Evolutionary conservation across 2,329 filamentous ascomycete genomes (phyloP), one percentile per base, ranked within the genome.

Genomic region (Claviceps maximensis): DNA sequence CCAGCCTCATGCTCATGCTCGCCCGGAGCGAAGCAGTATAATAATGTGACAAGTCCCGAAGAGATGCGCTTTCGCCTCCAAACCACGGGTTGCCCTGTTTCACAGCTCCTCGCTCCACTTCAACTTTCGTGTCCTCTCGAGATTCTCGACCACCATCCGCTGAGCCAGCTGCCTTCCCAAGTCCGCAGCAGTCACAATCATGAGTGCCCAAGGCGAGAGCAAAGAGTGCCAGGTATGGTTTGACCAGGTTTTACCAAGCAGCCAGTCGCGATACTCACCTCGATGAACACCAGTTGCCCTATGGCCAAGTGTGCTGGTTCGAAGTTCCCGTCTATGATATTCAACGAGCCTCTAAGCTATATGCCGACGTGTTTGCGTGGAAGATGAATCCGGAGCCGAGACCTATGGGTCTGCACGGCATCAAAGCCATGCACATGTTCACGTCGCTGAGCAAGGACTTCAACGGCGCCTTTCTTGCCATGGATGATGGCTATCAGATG

Each of bases 261-360:
- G n/a, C 4, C 49, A 6, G 21, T 17, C 23, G 31, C 12, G 10
- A 33, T 47, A 19, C 27, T 19, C 52, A 27, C 25, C 38, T 9
- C 21, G 7, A n/a, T 12, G 19, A 23, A 12, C 17, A 15, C n/a
- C 41, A 41, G 23, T 46, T 19, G 23, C 38, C 29, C 19, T 54
- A 62, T 44, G 68, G 67, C 54, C 61, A 69, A 49, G 63, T 69
- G 48, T 67, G 63, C 58, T 72, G 68, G 67, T 63, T 68, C 47
- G 66, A 72, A 52, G 58, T 72, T 15, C 68, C 69, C n/a, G 65
- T 67, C 50, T 59, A 56, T 29, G 61, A 70, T 56, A 53, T 68
- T 15, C 47, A 55, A 31, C 62, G 69, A 31, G 69, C 65, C 52
- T 62, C 63, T 46, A 62, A 61, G 42, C 71, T 73, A 60, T 72